These are phyloP conservation scores for Linum trigynum DNA, from an alignment of 345 rosid species.

Conservation along the genomic window DNA sequence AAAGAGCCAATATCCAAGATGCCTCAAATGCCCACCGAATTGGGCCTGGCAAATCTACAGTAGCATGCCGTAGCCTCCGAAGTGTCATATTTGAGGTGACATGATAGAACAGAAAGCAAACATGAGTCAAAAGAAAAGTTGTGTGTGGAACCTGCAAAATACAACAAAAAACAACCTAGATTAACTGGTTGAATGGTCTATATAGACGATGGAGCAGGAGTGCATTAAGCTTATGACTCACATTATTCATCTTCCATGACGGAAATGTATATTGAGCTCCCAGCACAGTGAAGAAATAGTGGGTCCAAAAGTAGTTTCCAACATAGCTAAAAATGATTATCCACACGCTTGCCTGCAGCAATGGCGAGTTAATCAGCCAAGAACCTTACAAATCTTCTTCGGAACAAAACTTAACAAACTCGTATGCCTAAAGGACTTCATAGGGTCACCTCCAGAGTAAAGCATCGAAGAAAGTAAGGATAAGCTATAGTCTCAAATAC, in stretches of 20 bases:
- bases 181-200: not conserved
- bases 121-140: conserved; percentile 87
- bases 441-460: too few species aligned
- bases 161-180: conserved; percentile 10
- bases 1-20: conserved; percentile 77
- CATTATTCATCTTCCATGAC: conserved; percentile 97
- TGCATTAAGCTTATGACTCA: conserved; percentile 26
- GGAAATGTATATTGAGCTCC: conserved; percentile 98
- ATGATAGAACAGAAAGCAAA: conserved; percentile 90
- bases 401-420: not conserved
- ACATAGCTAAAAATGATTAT: conserved; percentile 81
- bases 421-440: not conserved
- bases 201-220: not conserved
- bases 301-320: conserved; percentile 98
- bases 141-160: conserved; percentile 85
- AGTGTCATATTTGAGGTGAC: conserved; percentile 79
- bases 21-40: conserved; percentile 61
- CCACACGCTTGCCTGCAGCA: conserved; percentile 83
- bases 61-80: conserved; percentile 61
- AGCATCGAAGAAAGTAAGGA: not conserved
- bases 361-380: conserved; percentile 11
- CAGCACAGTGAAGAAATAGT: conserved; percentile 88
- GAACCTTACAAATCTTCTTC: not conserved
- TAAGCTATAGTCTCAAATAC: not conserved
- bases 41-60: conserved; percentile 56